Evolutionary conservation across 2,329 filamentous ascomycete genomes (phyloP), one percentile per base, ranked within the genome.

Genomic region (Ophiostoma australiae): DNA sequence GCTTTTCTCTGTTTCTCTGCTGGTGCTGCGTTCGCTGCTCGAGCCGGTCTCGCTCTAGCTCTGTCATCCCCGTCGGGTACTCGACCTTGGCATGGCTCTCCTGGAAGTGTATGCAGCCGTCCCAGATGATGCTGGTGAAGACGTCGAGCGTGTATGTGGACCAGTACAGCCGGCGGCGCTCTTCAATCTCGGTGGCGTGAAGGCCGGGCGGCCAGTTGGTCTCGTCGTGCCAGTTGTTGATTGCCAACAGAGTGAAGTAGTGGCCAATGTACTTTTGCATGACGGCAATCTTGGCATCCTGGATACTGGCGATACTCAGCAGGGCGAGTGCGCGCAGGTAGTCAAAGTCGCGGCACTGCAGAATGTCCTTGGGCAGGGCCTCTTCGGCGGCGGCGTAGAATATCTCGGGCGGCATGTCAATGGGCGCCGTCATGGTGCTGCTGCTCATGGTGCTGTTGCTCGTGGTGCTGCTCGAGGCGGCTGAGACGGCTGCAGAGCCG

Each of bases 141-240:
- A 88, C 80, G 71, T 88, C 86, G 1, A 87, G 77, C 10, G 83
- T 85, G 74, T 87, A 88, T 70, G 85, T 85, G 52, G 84, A 84
- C 86, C 86, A 88, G 74, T 83, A 84, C 80, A 76, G 52, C 20
- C 75, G 74, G 31, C 75, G 72, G 4, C 73, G 69, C 70, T 76
- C 74, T 48, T 76, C 75, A 6, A 70, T 71, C 67, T 76, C 75
- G 15, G 69, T 70, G 10, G 68, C 23, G 7, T 69, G 41, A 15
- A 76, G 69, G 15, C 70, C 71, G 6, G 70, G 44, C 10, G 73
- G 71, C 76, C 76, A 76, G 72, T 76, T 76, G 48, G 73, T 55
- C 68, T 76, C 76, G 70, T 76, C 74, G 67, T 76, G 76, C 74
- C 75, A 76, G 70, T 75, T 70, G 70, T 76, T 75, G 70, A 76